Conservation (phyloP, 306 rosid genomes). For the Inga laurina region DNA sequence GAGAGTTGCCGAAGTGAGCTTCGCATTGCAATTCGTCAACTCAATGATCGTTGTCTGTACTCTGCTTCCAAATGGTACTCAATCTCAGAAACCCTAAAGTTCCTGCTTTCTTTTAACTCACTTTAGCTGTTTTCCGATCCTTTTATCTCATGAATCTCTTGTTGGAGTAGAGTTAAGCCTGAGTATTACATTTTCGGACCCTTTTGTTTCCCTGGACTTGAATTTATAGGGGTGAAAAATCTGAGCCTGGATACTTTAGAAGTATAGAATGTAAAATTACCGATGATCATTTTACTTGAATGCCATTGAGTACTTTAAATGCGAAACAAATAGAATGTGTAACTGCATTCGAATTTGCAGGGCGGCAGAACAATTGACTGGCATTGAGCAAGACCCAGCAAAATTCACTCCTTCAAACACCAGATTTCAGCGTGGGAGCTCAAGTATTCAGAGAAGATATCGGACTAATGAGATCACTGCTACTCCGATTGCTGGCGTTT, state of each 20-base stretch:
- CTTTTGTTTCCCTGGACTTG: too few species aligned
- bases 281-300: neutral
- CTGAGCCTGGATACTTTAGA: neutral
- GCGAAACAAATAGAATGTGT: too few species aligned
- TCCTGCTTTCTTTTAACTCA: too few species aligned
- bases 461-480: conserved; percentile 56
- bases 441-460: conserved; percentile 86
- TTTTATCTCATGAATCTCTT: neutral
- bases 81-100: conserved; percentile 24
- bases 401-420: conserved; percentile 95
- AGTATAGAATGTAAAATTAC: neutral
- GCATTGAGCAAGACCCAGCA: conserved; percentile 87
- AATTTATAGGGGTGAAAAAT: neutral
- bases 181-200: neutral
- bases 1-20: conserved; percentile 86
- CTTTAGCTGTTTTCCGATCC: neutral
- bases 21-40: conserved; percentile 89
- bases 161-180: neutral
- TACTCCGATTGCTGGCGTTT: conserved; percentile 76
- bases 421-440: conserved; percentile 95
- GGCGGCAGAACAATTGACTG: conserved; percentile 93
- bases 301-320: conserved; percentile 4
- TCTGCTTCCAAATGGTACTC: conserved; percentile 89
- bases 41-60: conserved; percentile 78
- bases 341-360: conserved; percentile 36